phyloP scores from a whole-genome alignment of 108 stramenopile species.

The Licmophora abbreviata region DNA sequence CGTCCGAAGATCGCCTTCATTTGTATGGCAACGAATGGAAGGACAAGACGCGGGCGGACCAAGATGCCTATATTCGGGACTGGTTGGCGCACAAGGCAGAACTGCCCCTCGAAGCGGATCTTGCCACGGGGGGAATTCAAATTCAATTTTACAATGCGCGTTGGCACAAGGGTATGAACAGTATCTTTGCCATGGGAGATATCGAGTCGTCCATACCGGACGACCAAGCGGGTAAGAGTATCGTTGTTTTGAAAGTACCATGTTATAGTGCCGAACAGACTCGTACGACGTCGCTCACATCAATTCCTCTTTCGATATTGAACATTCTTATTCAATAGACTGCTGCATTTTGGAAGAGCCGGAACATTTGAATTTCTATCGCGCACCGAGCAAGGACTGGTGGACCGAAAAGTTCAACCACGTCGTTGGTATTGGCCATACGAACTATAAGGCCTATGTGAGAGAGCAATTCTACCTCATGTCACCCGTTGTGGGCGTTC shows the following conservation, averaged over 20 bases:
- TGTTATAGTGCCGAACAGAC: too few species aligned
- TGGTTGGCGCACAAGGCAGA: conserved; percentile 54
- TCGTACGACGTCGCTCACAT: too few species aligned
- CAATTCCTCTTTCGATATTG: too few species aligned
- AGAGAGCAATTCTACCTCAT: conserved; percentile 19
- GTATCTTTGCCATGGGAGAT: conserved; percentile 75
- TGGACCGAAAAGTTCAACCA: conserved; percentile 80
- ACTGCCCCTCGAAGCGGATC: conserved; percentile 43
- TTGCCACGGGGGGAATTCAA: conserved; percentile 21
- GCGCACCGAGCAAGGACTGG: conserved; percentile 41
- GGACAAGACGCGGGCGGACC: conserved; percentile 23
- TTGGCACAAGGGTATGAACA: conserved; percentile 37
- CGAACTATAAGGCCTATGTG: conserved; percentile 71
- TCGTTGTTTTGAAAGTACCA: too few species aligned
- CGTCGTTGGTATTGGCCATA: conserved; percentile 82
- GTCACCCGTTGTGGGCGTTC: conserved; percentile 20
- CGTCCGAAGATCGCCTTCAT: conserved; percentile 26
- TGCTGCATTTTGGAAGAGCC: conserved; percentile 86
- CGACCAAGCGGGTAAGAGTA: too few species aligned
- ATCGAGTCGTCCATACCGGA: conserved; percentile 20
- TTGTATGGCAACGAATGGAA: conserved; percentile 39
- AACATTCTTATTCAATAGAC: conserved; percentile 22
- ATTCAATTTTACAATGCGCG: conserved; percentile 47
- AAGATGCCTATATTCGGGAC: conserved; percentile 58
- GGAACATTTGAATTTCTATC: conserved; percentile 82